Conservation (phyloP, 805 yeast species). For the Tanozyma kutaoensis region DNA sequence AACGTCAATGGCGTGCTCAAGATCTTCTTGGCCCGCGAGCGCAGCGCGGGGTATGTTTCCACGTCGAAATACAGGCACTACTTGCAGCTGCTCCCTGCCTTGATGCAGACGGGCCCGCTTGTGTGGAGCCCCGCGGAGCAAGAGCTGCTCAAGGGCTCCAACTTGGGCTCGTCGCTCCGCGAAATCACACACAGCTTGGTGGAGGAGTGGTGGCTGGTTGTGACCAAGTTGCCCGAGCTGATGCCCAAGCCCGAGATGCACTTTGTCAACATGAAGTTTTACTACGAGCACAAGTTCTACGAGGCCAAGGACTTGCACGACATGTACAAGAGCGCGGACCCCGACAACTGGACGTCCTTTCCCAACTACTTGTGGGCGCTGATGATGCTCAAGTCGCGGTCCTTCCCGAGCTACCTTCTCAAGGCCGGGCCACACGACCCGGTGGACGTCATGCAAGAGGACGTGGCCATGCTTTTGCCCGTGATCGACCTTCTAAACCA, state of each 20-base stretch:
- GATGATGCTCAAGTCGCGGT: slow-evolving; percentile 58
- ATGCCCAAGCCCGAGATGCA: slow-evolving; percentile 18
- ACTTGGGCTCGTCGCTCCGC: slow-evolving; percentile 42
- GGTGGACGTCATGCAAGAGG: slow-evolving; percentile 10
- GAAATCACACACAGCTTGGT: slow-evolving; percentile 31
- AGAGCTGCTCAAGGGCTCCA: slow-evolving; percentile 49
- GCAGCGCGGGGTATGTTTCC: slow-evolving; percentile 3
- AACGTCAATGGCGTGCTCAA: slow-evolving; percentile 20
- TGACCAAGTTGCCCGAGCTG: slow-evolving; percentile 16
- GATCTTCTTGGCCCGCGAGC: slow-evolving; percentile 19
- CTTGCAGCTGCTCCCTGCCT: slow-evolving; percentile 18
- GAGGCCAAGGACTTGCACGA: slow-evolving; percentile 19
- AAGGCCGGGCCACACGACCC: slow-evolving; percentile 16
- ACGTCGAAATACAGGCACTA: slow-evolving; percentile 16
- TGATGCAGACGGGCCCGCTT: slow-evolving; percentile 42
- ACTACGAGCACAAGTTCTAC: slow-evolving; percentile 28
- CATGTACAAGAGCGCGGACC: slow-evolving; percentile 9
- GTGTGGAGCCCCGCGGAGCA: slow-evolving; percentile 49
- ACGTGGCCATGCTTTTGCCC: slow-evolving; percentile 63
- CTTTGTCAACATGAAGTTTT: slow-evolving; percentile 27
- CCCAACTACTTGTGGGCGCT: slow-evolving; percentile 66
- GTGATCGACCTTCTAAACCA: slow-evolving; percentile 74
- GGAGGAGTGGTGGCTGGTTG: slow-evolving; percentile 47
- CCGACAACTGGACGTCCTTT: slow-evolving; percentile 48
- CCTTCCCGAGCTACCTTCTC: slow-evolving; percentile 67